Base-by-base conservation (phyloP, 2,329 filamentous ascomycete genomes). In the Fusarium longipes region DNA sequence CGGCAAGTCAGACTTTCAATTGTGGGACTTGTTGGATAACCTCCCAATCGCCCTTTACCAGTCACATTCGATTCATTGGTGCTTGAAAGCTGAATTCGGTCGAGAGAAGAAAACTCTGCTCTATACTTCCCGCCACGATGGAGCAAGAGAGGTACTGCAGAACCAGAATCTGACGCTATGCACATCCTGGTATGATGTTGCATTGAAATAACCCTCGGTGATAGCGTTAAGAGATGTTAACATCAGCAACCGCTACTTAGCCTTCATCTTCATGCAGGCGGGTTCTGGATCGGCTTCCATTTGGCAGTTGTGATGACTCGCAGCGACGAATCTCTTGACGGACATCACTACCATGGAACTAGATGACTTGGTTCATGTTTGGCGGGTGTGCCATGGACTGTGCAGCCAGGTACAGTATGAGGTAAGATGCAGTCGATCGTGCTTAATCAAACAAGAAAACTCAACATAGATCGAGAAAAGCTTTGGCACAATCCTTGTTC, bases 11-110 rank as follows among this genome's bases (percentile, higher is more conserved):
- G 58, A 33, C 47, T 29, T 49, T 54, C 39, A 57, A 52, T 20
- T 65, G 67, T 65, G 70, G 67, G 62, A 62, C 63, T 61, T 39
- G 30, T 47, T 29, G 35, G 20, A 20, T 22, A 25, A 15, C 30
- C 30, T 56, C 35, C 43, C 20, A 47, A 18, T 55, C 35, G 38
- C 42, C 38, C 52, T 48, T 52, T 59, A 54, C 65, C 62, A 66
- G 53, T 42, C 40, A 43, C 17, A 20, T 17, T 43, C 24, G 54
- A 42, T 42, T 56, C 14, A 38, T 39, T 58, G 15, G 22, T 39
- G 24, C 22, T 25, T 7, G 22, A n/a, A 48, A 36, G 25, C 38
- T 38, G 27, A 52, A 20, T 20, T 12, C 30, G 49, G 40, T 27
- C n/a, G 24, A 33, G 22, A 55, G 38, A 65, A 61, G 55, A 68